A percentile compares a stretch with the other conserved stretches of the same genome.
Conservation (phyloP, 2,329 filamentous ascomycete species). For the Monosporascus ibericus region DNA sequence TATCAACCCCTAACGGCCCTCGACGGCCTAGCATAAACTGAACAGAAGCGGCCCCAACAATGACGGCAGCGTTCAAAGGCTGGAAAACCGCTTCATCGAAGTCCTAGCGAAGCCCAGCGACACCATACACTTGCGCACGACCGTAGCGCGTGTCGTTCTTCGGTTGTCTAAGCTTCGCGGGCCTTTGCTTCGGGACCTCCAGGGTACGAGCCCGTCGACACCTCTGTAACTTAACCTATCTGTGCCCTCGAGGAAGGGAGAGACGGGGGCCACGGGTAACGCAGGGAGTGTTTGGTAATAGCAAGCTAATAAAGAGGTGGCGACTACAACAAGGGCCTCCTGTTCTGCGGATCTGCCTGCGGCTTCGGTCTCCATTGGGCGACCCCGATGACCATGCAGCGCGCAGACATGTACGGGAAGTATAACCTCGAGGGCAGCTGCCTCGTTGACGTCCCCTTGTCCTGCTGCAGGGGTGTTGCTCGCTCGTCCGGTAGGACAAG, state of each 20-base stretch:
- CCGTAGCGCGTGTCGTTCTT: conserved; percentile 36
- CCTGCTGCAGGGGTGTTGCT: no score
- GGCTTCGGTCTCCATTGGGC: conserved; percentile 33
- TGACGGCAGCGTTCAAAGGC: conserved; percentile 34
- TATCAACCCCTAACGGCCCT: no score
- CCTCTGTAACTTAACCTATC: conserved; percentile 29
- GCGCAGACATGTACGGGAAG: conserved; percentile 37
- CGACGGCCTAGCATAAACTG: no score
- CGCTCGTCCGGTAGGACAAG: no score
- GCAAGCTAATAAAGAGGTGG: no score
- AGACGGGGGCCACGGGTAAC: no score
- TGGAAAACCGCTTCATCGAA: conserved; percentile 39
- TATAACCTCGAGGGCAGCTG: conserved; percentile 39
- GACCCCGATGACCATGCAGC: conserved; percentile 35
- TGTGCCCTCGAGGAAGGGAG: no score
- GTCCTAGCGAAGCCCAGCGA: conserved; percentile 36
- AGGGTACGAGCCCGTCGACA: conserved; percentile 42
- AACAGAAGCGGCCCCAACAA: conserved; percentile 28
- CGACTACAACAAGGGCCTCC: conserved; percentile 30
- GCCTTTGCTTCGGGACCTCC: conserved; percentile 34
- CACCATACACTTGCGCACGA: conserved; percentile 34
- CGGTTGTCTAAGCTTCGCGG: conserved; percentile 37
- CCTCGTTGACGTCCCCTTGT: conserved; percentile 19
- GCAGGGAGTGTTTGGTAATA: no score
- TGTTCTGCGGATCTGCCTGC: conserved; percentile 36